Evolutionary conservation across 2,329 filamentous ascomycete species (phyloP).

Genomic region (Coniochaeta hoffmannii): DNA sequence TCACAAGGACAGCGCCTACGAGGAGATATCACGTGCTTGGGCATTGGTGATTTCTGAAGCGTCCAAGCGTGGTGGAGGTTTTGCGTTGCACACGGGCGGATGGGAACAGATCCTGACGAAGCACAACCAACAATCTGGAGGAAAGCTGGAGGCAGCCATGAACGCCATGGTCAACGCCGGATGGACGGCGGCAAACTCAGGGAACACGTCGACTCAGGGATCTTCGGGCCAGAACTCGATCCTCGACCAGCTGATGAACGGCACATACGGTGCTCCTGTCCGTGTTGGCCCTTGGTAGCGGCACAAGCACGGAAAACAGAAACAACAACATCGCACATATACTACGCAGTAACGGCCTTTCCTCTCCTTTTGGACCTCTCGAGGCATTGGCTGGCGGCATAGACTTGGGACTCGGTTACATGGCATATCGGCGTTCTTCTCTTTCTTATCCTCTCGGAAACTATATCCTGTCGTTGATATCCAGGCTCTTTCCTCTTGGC

Average conservation of each 20-base stretch:
- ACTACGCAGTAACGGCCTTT: background rate
- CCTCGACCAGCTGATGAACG: constrained; percentile 54
- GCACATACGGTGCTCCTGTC: constrained; percentile 52
- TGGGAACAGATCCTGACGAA: constrained; percentile 86
- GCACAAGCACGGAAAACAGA: background rate
- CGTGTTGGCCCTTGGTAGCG: constrained; percentile 54
- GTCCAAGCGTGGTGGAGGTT: constrained; percentile 82
- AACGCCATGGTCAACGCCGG: constrained; percentile 70
- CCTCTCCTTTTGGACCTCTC: constrained; percentile 3
- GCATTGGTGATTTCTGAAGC: constrained; percentile 84
- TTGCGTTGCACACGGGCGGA: constrained; percentile 78
- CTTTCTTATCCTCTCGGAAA: background rate
- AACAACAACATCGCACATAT: background rate
- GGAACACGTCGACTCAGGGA: constrained; percentile 15
- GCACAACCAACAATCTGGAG: constrained; percentile 81
- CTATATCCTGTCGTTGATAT: background rate
- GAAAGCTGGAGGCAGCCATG: constrained; percentile 73
- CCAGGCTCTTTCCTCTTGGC: background rate
- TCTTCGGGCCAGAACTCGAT: constrained; percentile 46
- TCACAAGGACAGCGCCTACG: constrained; percentile 92
- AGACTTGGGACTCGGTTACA: constrained; percentile 3
- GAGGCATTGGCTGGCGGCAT: constrained; percentile 1
- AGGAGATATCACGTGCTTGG: constrained; percentile 93
- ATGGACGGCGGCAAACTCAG: constrained; percentile 56
- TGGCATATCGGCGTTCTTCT: background rate